Evolutionary conservation across 306 rosid genomes (phyloP), one percentile per base, ranked within the genome.

Genomic region (Sicyos edulis): DNA sequence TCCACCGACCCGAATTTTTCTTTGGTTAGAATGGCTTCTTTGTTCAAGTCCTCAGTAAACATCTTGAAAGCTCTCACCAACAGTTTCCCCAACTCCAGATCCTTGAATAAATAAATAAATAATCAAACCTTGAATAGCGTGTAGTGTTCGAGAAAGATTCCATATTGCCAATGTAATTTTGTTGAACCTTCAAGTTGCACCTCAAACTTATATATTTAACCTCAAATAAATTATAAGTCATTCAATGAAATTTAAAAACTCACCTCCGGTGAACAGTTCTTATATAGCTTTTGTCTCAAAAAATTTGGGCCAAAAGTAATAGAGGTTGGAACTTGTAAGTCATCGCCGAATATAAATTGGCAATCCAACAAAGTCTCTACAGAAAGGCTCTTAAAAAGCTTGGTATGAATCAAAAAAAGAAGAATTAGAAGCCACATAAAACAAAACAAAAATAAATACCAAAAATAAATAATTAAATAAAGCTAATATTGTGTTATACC

Each of bases 1-100:
- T 51, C 12, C 13, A 71, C 75, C 75, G 75, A 71, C 26, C 75
- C 75, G 17, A 17, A 71, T 32, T 53, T 71, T 19, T 34, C 34
- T 34, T 71, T 50, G 2, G 75, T 71, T 3, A 71, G 20, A 9
- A 71, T 0, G n/a, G 62, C 34, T 52, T 71, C 51, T 12, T 34
- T 54, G 4, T 1, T 16, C n/a, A 54, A 52, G 13, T 71, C 75
- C 40, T 52, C 63, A 2, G 54, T 11, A 54, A 71, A 71, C 63
- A 54, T 10, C 51, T 53, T 51, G 50, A 53, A 51, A 26, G 75
- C 63, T 16, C 63, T 34, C 50, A 53, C 63, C 62, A 71, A 17
- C 75, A 34, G 0, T 54, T 52, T 54, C 0, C 50, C 75, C 29
- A 71, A 34, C 58, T 34, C 51, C 50, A 52, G 5, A 32, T 71